Base-by-base conservation (phyloP, 139 green algal genomes). In the Chlamydomonas sp. region DNA sequence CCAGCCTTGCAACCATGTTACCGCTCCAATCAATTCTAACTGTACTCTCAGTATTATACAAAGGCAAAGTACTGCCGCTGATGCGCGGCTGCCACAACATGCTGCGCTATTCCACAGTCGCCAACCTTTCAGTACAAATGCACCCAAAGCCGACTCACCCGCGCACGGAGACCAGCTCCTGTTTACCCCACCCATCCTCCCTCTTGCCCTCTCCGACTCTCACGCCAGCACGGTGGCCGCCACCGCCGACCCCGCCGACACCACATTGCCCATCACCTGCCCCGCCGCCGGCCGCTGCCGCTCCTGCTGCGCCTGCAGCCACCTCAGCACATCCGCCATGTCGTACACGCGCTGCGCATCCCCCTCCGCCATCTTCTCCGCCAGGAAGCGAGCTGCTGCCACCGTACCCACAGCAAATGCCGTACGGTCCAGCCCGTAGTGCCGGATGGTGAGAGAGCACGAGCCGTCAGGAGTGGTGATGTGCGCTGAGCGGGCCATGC, bases 251-350 rank as follows among this genome's bases (percentile, higher is more conserved):
- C 64, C 64, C 64, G 64, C 64, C 64, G 64, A 9, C 64, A 69
- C 64, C 64, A 69, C 64, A 12, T 69, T 69, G 64, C 64, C 64
- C 64, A 69, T 12, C 64, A 69, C 64, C 9, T 69, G 8, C 9
- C 10, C 64, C 64, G 10, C 64, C 64, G 10, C 64, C 9, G 8
- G 8, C 9, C 10, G 10, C 64, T 69, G 64, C 64, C 9, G 64
- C 64, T 12, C 64, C 64, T 12, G 8, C 9, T 12, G 8, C 72
- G 6, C 72, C 72, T 12, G 72, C 15, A 78, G 8, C 5, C 90
- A 95, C 18, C 82, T 87, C 63, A 99, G 92, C 59, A 99, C 97
- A 85, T 99, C 97, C 77, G 99, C 93, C 97, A 99, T 99, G 94
- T 98, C 95, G 92, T 96, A 99, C 49, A 99, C 83, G 77, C 93